Conservation (phyloP, 2,329 filamentous ascomycete species). For the Pseudocercospora crystallina region DNA sequence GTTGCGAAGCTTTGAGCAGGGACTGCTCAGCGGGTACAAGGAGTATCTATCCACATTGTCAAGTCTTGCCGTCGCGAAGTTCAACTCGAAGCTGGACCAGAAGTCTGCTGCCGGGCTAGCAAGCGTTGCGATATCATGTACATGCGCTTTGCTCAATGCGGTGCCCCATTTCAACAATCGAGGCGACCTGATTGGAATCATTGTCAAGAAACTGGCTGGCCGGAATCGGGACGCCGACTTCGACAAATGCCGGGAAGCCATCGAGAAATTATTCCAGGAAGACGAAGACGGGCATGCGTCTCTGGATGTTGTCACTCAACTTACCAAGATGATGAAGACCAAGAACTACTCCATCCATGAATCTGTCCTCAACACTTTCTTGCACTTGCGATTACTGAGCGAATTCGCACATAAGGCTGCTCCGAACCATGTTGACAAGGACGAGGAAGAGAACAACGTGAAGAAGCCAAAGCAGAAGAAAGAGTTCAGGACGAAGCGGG, state of each 20-base stretch:
- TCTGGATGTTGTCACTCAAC: conserved; percentile 77
- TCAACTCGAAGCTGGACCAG: conserved; percentile 45
- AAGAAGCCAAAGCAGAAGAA: conserved; percentile 71
- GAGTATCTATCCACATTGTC: conserved; percentile 75
- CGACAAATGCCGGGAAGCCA: conserved; percentile 70
- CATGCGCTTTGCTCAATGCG: conserved; percentile 73
- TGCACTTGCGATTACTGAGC: conserved; percentile 81
- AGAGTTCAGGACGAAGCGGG: conserved; percentile 84
- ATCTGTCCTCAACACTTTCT: conserved; percentile 82
- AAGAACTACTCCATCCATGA: conserved; percentile 81
- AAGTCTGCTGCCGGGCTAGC: conserved; percentile 49
- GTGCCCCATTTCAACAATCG: conserved; percentile 99
- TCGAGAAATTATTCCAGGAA: conserved; percentile 78
- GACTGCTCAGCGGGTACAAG: conserved; percentile 81
- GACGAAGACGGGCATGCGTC: conserved; percentile 90
- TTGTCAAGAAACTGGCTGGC: conserved; percentile 78
- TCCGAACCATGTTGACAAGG: conserved; percentile 69
- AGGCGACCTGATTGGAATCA: conserved; percentile 78
- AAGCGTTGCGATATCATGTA: conserved; percentile 79
- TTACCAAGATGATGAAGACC: conserved; percentile 94
- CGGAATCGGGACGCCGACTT: conserved; percentile 73
- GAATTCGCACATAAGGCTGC: conserved; percentile 87
- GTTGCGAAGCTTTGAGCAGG: conserved; percentile 81
- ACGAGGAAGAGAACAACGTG: conserved; percentile 43
- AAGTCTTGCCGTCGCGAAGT: conserved; percentile 59